Evolutionary conservation across 208 protist genomes (phyloP).

Genomic region (Trypanosoma theileri): DNA sequence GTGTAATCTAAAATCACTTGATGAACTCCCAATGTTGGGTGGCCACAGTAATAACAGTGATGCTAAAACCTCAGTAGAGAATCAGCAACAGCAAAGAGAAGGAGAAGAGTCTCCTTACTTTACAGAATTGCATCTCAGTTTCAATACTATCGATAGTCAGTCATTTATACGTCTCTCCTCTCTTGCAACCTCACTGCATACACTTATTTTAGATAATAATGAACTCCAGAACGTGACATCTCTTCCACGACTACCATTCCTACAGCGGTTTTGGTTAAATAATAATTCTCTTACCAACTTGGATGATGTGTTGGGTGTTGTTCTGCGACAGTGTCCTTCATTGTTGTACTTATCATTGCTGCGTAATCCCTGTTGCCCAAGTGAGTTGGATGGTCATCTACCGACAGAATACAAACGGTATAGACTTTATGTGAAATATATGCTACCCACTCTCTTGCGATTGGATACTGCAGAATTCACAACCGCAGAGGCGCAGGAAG

Average conservation of each 20-base stretch:
- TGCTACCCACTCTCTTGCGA: constrained; percentile 26
- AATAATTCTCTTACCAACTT: constrained; percentile 44
- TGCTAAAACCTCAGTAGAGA: background rate
- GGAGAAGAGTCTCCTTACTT: background rate
- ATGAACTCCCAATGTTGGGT: background rate
- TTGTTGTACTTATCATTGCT: constrained; percentile 37
- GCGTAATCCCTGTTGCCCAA: constrained; percentile 41
- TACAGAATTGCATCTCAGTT: constrained; percentile 17
- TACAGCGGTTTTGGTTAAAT: constrained; percentile 55
- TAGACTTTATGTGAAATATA: constrained; percentile 38
- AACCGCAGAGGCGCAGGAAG: constrained; percentile 22
- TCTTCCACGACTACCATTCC: constrained; percentile 29
- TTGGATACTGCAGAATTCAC: constrained; percentile 30
- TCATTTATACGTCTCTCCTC: constrained; percentile 11
- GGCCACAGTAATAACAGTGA: background rate
- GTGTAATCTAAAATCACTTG: background rate
- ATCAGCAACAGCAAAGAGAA: too few relatives aligned
- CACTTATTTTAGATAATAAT: constrained; percentile 50
- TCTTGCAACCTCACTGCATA: constrained; percentile 33
- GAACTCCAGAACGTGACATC: constrained; percentile 11
- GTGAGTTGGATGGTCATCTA: constrained; percentile 34
- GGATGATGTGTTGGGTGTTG: constrained; percentile 26
- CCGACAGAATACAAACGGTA: constrained; percentile 37
- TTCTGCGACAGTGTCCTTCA: constrained; percentile 24
- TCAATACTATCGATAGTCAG: constrained; percentile 18